These are phyloP conservation scores for Phoenix dactylifera DNA, from an alignment of 176 grass and related monocot species.

Conservation along the genomic window DNA sequence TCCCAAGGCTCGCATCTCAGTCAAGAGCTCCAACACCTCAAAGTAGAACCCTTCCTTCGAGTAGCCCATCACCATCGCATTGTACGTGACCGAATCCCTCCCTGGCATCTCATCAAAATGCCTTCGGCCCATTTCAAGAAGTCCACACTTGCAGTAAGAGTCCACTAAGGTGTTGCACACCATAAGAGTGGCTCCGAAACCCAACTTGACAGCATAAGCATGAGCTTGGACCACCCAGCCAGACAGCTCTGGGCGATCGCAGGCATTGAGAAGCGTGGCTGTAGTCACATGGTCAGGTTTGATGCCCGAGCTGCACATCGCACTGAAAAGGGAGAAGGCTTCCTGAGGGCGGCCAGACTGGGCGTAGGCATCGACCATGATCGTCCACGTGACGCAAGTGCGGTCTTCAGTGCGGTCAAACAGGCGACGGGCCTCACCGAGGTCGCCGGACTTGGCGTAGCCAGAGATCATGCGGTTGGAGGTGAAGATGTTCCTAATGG, in stretches of 20 bases:
- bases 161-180: slow-evolving; percentile 71
- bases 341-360: slow-evolving; percentile 15
- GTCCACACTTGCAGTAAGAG: slow-evolving; percentile 76
- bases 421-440: slow-evolving; percentile 29
- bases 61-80: slow-evolving; percentile 72
- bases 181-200: slow-evolving; percentile 16
- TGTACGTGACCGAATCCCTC: slow-evolving; percentile 68
- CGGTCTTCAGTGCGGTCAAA: slow-evolving; percentile 25
- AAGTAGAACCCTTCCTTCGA: slow-evolving; percentile 55
- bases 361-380: slow-evolving; percentile 46
- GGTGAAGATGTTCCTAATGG: slow-evolving; percentile 26
- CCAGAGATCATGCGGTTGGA: slow-evolving; percentile 49
- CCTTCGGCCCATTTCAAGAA: slow-evolving; percentile 19
- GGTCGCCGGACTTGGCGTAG: slow-evolving; percentile 29
- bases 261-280: slow-evolving; percentile 35
- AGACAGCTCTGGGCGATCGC: slow-evolving; percentile 9
- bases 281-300: slow-evolving; percentile 37
- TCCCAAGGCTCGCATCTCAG: slow-evolving; percentile 23
- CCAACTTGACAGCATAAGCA: slow-evolving; percentile 33
- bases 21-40: slow-evolving; percentile 46
- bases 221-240: slow-evolving; percentile 33
- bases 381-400: slow-evolving; percentile 49
- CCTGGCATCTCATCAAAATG: slow-evolving; percentile 48
- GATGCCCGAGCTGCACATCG: slow-evolving; percentile 43
- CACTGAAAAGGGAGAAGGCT: slow-evolving; percentile 40